Base-by-base conservation (phyloP, 192 early-diverging fungal genomes). In the Rhizophagus sp. region DNA sequence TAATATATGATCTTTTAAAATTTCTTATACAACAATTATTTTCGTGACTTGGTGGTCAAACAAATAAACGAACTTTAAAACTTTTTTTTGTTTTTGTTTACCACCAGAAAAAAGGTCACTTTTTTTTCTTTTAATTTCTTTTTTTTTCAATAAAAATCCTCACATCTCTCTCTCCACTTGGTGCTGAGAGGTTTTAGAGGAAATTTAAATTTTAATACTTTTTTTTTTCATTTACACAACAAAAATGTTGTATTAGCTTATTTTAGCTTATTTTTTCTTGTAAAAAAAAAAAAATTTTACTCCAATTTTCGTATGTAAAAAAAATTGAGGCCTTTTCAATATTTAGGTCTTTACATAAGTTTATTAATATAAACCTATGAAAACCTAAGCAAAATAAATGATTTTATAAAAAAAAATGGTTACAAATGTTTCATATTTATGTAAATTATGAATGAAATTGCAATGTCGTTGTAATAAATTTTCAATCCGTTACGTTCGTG, bases 151-250 rank as follows among this genome's bases (percentile, higher is more conserved):
- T 47, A 47, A 47, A 47, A 27, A 12, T 30, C 27, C 25, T 65
- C 27, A 30, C 64, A 65, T 65, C 64, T 65, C 64, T 65, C 63
- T 65, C 64, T 65, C 64, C 64, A 65, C 10, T 65, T 65, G 64
- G 64, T 65, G 64, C 63, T 65, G 64, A 65, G 64, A 65, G 25
- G 64, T 65, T 2, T 13, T 9, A 65, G 25, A 65, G 27, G 11
- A 65, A 65, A 12, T 41, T 41, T 11, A 47, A 36, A 47, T 47
- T 47, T 47, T 30, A 30, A 30, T 30, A 12, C 11, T 47, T 47
- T 47, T 62, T 17, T n/a, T 44, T 47, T 47, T 25, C 1, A 27
- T 47, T 47, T 19, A 36, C 17, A 52, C 50, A 52, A 52, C 13
- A 30, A 30, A 30, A 30, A 30, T 30, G 30, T 30, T 19, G 17